Evolutionary conservation across 805 yeast species (phyloP), one percentile per base, ranked within the genome.

Genomic region (Ogataea saltuana): DNA sequence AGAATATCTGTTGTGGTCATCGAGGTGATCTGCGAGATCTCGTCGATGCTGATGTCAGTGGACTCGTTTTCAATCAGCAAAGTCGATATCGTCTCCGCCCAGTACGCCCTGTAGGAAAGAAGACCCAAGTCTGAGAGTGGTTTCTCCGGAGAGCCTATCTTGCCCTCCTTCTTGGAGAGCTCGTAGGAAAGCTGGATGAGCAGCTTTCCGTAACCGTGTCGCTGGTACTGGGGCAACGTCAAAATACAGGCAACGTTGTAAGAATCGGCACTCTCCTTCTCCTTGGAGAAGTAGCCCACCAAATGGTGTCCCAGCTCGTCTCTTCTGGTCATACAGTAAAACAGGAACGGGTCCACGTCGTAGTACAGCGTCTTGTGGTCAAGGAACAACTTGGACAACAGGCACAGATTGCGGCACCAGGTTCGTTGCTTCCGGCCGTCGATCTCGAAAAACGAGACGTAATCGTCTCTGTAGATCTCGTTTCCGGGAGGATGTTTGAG

Each of bases 401-500:
- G 70, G 72, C 98, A 93, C 45, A 93, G 72, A 63, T 93, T 93
- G 50, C 99, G 79, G 65, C 99, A 93, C 97, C 98, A 93, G 0
- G 96, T 85, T 51, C 98, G 74, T 68, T 93, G 99, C 53, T 86
- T 85, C 45, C 97, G 73, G 9, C 99, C 99, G 65, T 93, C 99
- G 49, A 93, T 90, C 63, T 93, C 99, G 74, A 91, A 93, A 61
- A 93, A 93, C 13, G 97, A 87, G 29, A 93, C 91, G 55, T 83
- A 80, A 38, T 85, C 90, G 63, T 93, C 98, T 38, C 99, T 72
- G 64, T 93, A 93, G 17, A 93, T 90, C 60, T 93, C 99, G 67
- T 93, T 93, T 0, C 99, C 99, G 0, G 99, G 99, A 1, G 99
- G 99, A 59, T 91, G 98, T 60, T 84, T 81, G 67, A 93, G 72